A percentile compares a stretch with the other conserved stretches of the same genome.
phyloP scores from a whole-genome alignment of 2,329 filamentous ascomycete genomes.

The Colletotrichum brevisporum region DNA sequence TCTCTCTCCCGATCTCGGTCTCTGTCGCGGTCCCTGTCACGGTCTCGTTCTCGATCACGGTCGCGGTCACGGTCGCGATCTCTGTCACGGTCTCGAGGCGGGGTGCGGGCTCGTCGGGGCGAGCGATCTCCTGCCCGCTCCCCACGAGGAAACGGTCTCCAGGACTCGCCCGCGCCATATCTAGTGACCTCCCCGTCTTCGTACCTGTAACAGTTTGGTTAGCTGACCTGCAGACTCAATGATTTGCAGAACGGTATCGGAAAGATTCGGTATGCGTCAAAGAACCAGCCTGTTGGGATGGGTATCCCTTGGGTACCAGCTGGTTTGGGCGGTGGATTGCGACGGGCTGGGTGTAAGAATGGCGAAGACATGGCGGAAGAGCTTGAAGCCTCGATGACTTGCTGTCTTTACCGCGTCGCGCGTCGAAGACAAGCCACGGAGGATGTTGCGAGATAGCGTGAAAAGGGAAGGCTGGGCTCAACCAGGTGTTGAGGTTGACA shows the following conservation, averaged over 20 bases:
- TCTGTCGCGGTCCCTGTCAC: constrained; percentile 41
- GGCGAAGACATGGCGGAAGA: no score
- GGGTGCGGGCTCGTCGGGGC: constrained; percentile 54
- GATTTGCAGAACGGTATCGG: neutral
- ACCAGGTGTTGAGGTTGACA: neutral
- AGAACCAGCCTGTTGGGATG: no score
- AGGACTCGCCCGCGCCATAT: constrained; percentile 74
- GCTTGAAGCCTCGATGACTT: no score
- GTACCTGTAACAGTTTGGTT: constrained; percentile 57
- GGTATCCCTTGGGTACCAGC: no score
- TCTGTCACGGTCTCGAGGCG: constrained; percentile 42
- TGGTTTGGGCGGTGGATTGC: no score
- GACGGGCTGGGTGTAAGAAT: no score
- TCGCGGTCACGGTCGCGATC: constrained; percentile 41
- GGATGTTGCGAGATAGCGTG: neutral
- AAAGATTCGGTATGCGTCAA: no score
- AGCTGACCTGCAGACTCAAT: neutral
- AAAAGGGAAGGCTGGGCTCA: neutral
- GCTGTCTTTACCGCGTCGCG: no score
- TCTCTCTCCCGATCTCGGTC: constrained; percentile 58
- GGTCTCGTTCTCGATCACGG: constrained; percentile 43
- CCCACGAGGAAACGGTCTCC: constrained; percentile 67
- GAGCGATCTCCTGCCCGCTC: constrained; percentile 55
- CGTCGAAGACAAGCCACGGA: no score
- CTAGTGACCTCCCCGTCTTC: constrained; percentile 74